Percentiles rank a stretch among this genome's conserved stretches.
These are phyloP conservation scores for Scutellaria galericulata DNA, from an alignment of 257 asterid species.

Conservation along the genomic window DNA sequence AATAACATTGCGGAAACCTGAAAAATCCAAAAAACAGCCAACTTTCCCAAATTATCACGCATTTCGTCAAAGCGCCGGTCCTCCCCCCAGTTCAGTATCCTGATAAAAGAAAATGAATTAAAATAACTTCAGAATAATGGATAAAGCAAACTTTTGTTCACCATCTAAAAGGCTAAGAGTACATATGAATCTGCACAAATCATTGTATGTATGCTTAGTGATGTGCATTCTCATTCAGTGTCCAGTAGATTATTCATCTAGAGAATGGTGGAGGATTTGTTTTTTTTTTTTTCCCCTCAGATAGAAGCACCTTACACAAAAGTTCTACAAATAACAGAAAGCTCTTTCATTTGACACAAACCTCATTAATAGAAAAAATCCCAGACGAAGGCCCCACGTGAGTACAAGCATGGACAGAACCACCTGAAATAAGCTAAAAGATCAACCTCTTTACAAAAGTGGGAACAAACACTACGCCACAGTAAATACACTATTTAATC, in stretches of 20 bases:
- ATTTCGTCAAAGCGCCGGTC: conserved; percentile 90
- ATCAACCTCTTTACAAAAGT: conserved; percentile 24
- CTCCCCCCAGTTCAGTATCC: conserved; percentile 96
- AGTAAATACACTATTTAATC: background rate
- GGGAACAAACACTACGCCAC: background rate
- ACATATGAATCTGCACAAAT: background rate
- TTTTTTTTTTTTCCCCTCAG: background rate
- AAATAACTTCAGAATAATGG: conserved; percentile 22
- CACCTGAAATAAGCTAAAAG: conserved; percentile 56
- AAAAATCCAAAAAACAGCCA: conserved; percentile 83
- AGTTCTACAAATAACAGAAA: conserved; percentile 17
- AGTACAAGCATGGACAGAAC: conserved; percentile 69
- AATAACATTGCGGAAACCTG: conserved; percentile 56
- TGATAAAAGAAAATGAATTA: conserved; percentile 28
- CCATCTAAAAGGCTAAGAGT: background rate
- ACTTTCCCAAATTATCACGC: conserved; percentile 76
- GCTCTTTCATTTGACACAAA: conserved; percentile 28
- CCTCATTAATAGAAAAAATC: conserved; percentile 85
- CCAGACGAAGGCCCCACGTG: conserved; percentile 94
- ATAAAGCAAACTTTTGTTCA: conserved; percentile 1
- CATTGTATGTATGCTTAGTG: background rate
- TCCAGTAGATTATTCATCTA: conserved; percentile 9
- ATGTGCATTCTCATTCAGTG: conserved; percentile 4
- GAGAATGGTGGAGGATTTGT: background rate
- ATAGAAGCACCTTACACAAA: conserved; percentile 26